These are phyloP conservation scores for Oxyria digyna DNA, from an alignment of 148 eudicot genomes.

Conservation along the genomic window DNA sequence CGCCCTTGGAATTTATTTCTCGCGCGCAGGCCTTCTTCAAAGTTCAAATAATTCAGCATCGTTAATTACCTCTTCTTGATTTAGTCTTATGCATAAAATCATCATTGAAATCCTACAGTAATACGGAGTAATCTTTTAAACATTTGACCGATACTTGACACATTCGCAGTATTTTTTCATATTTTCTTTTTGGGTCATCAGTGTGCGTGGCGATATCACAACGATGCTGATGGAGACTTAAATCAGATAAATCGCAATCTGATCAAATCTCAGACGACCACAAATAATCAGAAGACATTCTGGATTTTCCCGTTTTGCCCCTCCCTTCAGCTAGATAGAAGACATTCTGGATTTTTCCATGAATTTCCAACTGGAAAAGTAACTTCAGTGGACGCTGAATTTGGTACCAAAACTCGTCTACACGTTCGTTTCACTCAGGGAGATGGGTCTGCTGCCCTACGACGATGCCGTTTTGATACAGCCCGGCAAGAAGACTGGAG, in stretches of 20 bases:
- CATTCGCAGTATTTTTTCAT: background rate
- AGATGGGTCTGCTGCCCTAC: slow-evolving; percentile 13
- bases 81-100: too few species aligned
- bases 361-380: background rate
- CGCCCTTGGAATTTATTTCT: background rate
- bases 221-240: background rate
- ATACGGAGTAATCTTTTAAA: too few species aligned
- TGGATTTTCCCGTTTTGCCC: background rate
- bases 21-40: background rate
- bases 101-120: background rate
- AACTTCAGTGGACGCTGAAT: background rate
- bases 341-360: background rate
- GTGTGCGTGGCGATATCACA: background rate
- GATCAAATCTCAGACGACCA: background rate
- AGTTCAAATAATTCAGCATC: background rate
- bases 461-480: slow-evolving; percentile 57
- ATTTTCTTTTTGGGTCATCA: too few species aligned
- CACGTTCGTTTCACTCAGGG: background rate
- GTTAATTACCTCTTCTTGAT: too few species aligned
- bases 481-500: slow-evolving; percentile 44
- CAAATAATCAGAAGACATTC: background rate
- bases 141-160: background rate
- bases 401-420: background rate
- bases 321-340: background rate
- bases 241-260: too few species aligned